These are phyloP conservation scores for Fusarium secorum DNA, from an alignment of 2,329 filamentous ascomycete species.

Conservation along the genomic window DNA sequence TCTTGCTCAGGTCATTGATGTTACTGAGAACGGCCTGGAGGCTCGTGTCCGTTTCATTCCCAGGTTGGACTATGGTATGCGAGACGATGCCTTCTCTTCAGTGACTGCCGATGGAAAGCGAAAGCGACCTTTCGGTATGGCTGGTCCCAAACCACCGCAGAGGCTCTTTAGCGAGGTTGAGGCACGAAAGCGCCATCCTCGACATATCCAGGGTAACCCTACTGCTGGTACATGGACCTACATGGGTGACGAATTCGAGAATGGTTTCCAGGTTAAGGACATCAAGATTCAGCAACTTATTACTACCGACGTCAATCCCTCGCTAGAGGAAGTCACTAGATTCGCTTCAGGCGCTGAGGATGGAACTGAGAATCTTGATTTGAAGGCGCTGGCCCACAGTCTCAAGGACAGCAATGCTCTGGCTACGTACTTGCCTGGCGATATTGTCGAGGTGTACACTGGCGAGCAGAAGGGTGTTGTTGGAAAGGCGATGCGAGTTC, in stretches of 20 bases:
- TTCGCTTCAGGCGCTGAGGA: constrained; percentile 90
- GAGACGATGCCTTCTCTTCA: constrained; percentile 70
- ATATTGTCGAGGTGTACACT: constrained; percentile 95
- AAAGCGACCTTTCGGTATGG: constrained; percentile 71
- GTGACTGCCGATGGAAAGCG: constrained; percentile 72
- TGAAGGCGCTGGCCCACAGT: constrained; percentile 88
- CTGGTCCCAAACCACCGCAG: constrained; percentile 79
- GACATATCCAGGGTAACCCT: constrained; percentile 69
- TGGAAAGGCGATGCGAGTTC: constrained; percentile 85
- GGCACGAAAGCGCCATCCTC: constrained; percentile 84
- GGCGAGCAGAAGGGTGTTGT: constrained; percentile 93
- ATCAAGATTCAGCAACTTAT: constrained; percentile 87
- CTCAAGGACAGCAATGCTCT: constrained; percentile 84
- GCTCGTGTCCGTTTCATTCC: constrained; percentile 89
- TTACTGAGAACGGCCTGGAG: constrained; percentile 91
- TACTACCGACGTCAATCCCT: constrained; percentile 91
- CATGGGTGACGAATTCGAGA: constrained; percentile 87
- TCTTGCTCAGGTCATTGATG: constrained; percentile 89
- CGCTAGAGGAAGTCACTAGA: constrained; percentile 92
- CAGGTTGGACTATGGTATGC: constrained; percentile 87
- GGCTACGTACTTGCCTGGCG: constrained; percentile 87
- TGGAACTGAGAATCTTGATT: constrained; percentile 90
- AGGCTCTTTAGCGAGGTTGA: constrained; percentile 92
- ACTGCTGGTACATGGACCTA: constrained; percentile 86
- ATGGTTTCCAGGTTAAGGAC: constrained; percentile 93